phyloP scores from a whole-genome alignment of 1,284 basidiomycete genomes.

The Cryptococcus floricola region DNA sequence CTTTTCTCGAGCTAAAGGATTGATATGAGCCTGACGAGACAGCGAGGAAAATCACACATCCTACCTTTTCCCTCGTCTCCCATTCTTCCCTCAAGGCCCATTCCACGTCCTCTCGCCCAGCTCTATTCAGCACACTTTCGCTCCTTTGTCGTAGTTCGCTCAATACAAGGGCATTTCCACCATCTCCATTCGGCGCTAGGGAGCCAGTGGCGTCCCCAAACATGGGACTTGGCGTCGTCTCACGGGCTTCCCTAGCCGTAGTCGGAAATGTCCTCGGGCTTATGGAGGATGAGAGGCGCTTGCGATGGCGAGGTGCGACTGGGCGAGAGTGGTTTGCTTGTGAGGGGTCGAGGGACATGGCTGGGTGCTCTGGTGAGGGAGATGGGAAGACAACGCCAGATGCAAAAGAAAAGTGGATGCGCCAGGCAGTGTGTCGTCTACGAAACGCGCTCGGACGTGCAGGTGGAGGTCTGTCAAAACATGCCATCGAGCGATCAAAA shows the following conservation, averaged over 20 bases:
- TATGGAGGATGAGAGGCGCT: conserved; percentile 7
- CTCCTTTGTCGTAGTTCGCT: conserved; percentile 30
- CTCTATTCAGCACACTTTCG: conserved; percentile 31
- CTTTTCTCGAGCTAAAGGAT: conserved; percentile 4
- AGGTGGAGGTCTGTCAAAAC: too few relatives aligned
- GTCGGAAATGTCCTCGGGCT: conserved; percentile 7
- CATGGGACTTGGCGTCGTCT: background rate
- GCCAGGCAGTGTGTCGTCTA: too few relatives aligned
- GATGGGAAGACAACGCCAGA: too few relatives aligned
- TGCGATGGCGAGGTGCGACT: conserved; percentile 13
- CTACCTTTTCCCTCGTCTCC: conserved; percentile 33
- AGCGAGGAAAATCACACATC: conserved; percentile 1
- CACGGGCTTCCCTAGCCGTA: background rate
- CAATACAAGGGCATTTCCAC: conserved; percentile 3
- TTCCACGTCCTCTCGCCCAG: conserved; percentile 29
- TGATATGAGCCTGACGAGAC: background rate
- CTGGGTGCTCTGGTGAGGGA: background rate
- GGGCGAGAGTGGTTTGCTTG: conserved; percentile 12
- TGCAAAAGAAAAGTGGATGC: background rate
- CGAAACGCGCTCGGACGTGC: too few relatives aligned
- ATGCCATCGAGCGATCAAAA: background rate
- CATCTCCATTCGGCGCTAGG: conserved; percentile 5
- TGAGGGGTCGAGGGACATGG: conserved; percentile 1
- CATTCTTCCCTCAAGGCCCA: conserved; percentile 32
- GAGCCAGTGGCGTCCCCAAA: background rate